Percentiles rank a stretch among this genome's conserved stretches.
Conservation (phyloP, 306 rosid species). For the Sindora glabra region DNA sequence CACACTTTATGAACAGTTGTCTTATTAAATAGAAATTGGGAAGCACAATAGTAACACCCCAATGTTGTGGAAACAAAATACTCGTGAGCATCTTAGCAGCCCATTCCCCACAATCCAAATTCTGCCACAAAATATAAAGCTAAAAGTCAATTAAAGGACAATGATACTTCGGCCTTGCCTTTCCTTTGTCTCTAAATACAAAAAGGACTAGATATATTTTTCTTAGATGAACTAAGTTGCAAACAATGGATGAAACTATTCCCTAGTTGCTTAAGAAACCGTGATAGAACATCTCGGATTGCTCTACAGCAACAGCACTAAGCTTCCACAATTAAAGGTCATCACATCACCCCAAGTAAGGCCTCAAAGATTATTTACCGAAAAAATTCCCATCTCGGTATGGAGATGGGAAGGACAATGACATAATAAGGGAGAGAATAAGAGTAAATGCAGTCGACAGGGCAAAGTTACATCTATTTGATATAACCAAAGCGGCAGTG, state of each 20-base stretch:
- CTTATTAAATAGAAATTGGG: neutral
- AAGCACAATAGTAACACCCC: neutral
- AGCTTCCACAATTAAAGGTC: neutral
- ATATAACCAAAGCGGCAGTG: conserved; percentile 2
- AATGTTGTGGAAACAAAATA: neutral
- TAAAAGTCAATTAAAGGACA: neutral
- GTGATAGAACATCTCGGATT: neutral
- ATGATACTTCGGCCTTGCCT: neutral
- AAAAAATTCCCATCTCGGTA: neutral
- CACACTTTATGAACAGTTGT: neutral
- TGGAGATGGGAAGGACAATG: neutral
- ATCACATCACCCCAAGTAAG: neutral
- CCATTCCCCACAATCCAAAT: neutral
- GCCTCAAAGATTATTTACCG: neutral
- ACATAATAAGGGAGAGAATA: neutral
- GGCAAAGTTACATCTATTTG: conserved; percentile 17
- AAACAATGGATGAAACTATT: neutral
- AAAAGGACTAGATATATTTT: neutral
- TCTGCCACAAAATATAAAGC: neutral
- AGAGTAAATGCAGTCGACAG: neutral
- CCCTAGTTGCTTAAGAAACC: neutral
- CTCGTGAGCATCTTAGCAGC: neutral
- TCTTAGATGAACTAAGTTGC: neutral
- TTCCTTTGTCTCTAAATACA: neutral
- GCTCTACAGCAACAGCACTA: neutral